These are phyloP conservation scores for Penicillium steckii DNA, from an alignment of 495 filamentous ascomycete species.

Conservation along the genomic window DNA sequence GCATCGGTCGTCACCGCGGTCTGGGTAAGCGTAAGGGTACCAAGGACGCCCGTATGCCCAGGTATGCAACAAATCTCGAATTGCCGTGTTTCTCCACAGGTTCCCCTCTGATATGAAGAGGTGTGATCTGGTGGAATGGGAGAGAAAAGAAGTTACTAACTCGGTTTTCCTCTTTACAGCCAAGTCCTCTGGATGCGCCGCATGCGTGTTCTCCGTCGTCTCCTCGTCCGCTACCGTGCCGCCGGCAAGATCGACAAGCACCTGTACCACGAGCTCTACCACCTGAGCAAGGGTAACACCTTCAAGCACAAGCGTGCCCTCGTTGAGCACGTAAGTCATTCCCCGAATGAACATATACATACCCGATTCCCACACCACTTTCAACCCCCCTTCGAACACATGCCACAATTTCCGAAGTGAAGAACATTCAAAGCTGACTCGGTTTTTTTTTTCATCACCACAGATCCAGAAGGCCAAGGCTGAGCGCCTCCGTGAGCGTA, in stretches of 20 bases:
- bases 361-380: not conserved
- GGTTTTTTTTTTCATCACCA: conserved; percentile 23
- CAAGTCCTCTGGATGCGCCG: conserved; percentile 99
- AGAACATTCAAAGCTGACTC: conserved; percentile 22
- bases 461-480: conserved; percentile 99
- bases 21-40: conserved; percentile 99
- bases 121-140: not conserved
- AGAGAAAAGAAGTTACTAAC: conserved; percentile 12
- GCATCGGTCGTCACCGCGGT: conserved; percentile 93
- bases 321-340: conserved; percentile 91
- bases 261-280: conserved; percentile 99
- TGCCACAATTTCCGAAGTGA: not conserved
- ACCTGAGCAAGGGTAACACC: conserved; percentile 99
- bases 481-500: conserved; percentile 91
- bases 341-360: conserved; percentile 8
- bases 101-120: not conserved
- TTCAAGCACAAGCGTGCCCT: conserved; percentile 99
- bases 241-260: conserved; percentile 99
- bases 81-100: not conserved
- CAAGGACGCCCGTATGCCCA: conserved; percentile 98
- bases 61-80: conserved; percentile 54
- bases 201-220: conserved; percentile 96
- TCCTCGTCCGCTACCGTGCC: conserved; percentile 99
- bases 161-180: conserved; percentile 42
- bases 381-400: not conserved